Conservation (phyloP, 2,329 filamentous ascomycete genomes). For the Scolecobasidium constrictum region DNA sequence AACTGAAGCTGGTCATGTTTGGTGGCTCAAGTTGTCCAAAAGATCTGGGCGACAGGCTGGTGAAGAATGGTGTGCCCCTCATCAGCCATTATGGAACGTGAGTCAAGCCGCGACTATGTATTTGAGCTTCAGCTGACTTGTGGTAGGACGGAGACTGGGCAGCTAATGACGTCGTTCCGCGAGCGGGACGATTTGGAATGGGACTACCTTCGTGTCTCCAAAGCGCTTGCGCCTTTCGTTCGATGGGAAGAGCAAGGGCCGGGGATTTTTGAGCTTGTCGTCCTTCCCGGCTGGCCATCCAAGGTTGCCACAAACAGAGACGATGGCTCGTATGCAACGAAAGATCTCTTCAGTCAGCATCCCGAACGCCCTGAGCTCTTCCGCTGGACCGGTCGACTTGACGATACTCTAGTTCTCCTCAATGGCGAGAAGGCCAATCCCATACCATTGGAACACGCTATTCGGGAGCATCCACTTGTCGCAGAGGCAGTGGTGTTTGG, state of each 20-base stretch:
- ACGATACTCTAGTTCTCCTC: constrained; percentile 36
- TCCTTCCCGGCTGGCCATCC: constrained; percentile 23
- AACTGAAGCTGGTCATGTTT: constrained; percentile 43
- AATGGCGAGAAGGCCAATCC: constrained; percentile 42
- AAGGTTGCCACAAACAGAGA: constrained; percentile 32
- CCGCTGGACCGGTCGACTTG: constrained; percentile 35
- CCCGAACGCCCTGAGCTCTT: constrained; percentile 32
- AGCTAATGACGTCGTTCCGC: constrained; percentile 50
- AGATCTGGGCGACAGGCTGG: constrained; percentile 44
- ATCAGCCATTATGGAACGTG: constrained; percentile 47
- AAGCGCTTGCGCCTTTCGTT: constrained; percentile 28
- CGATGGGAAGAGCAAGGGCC: constrained; percentile 25
- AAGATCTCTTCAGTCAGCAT: constrained; percentile 37
- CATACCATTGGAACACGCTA: constrained; percentile 40
- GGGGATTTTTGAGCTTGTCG: constrained; percentile 33
- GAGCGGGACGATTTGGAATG: constrained; percentile 43
- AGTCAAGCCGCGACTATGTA: constrained; percentile 17
- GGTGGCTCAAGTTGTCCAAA: constrained; percentile 50
- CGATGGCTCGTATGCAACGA: constrained; percentile 39
- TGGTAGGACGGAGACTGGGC: constrained; percentile 47
- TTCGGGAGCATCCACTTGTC: constrained; percentile 42
- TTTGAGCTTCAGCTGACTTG: neutral
- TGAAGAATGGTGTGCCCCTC: constrained; percentile 43
- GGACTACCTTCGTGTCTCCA: constrained; percentile 45
- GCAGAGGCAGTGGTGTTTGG: constrained; percentile 49